Evolutionary conservation across 345 rosid species (phyloP).

Genomic region (Eucalyptus regnans): DNA sequence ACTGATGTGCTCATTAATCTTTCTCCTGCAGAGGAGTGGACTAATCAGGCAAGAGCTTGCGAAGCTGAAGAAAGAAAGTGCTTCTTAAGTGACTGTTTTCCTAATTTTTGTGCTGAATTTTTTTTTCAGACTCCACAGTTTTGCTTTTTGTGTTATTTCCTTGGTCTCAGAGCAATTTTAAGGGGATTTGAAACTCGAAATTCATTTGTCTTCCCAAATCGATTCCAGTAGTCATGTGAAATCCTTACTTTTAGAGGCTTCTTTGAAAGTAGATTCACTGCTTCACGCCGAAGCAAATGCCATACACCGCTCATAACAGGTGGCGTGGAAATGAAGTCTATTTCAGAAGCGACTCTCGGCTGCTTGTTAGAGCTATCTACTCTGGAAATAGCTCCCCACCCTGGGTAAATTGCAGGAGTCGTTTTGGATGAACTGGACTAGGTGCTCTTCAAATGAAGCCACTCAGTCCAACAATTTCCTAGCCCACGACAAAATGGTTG

Average conservation of each 20-base stretch:
- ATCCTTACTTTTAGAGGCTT: not conserved
- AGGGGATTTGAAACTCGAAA: not conserved
- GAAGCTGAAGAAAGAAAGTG: constrained; percentile 39
- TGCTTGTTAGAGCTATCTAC: not conserved
- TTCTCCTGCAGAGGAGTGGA: constrained; percentile 45
- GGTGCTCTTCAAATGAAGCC: not conserved
- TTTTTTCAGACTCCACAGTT: not conserved
- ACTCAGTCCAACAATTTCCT: not conserved
- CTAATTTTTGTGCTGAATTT: not conserved
- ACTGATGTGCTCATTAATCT: not conserved
- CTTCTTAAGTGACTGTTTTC: constrained; percentile 4
- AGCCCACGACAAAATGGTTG: not conserved
- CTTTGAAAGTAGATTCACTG: not conserved
- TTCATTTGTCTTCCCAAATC: not conserved
- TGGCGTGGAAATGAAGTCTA: not conserved
- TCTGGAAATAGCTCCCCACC: not conserved
- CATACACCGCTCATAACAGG: not conserved
- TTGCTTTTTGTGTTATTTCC: not conserved
- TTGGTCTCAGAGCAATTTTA: not conserved
- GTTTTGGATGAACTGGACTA: not conserved
- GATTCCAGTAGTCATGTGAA: not conserved
- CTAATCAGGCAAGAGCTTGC: constrained; percentile 57
- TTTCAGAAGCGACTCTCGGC: not conserved
- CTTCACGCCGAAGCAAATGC: not conserved
- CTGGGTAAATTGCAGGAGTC: not conserved